Evolutionary conservation across 2,329 filamentous ascomycete species (phyloP).

Genomic region (Epichloe elymi): DNA sequence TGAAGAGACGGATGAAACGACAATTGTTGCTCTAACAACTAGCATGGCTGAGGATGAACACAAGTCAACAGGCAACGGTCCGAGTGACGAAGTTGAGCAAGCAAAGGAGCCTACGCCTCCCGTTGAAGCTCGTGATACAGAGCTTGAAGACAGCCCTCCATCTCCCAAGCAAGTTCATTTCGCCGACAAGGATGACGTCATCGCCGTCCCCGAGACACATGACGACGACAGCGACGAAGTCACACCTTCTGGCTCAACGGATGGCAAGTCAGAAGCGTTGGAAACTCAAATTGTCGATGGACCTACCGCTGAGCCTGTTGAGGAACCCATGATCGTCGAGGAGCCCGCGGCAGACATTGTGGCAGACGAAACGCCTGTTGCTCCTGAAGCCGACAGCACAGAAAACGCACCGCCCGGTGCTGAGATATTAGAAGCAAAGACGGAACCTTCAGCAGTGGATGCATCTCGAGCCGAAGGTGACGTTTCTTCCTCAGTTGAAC

Average conservation of each 20-base stretch:
- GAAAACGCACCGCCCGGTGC: too few species aligned
- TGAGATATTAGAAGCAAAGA: not conserved
- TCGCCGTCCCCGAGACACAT: not conserved
- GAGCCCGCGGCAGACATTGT: not conserved
- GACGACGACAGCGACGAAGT: not conserved
- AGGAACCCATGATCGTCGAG: not conserved
- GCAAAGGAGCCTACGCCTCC: not conserved
- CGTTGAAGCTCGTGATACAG: not conserved
- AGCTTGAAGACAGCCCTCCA: not conserved
- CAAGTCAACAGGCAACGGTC: not conserved
- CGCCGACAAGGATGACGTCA: constrained; percentile 5
- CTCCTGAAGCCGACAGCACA: not conserved
- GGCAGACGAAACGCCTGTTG: not conserved
- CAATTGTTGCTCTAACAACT: not conserved
- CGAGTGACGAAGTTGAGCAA: not conserved
- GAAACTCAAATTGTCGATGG: not conserved
- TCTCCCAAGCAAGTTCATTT: constrained; percentile 6
- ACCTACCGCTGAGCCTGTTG: not conserved
- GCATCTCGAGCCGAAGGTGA: not conserved
- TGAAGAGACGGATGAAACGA: not conserved
- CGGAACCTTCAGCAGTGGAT: not conserved
- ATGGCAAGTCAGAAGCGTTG: not conserved
- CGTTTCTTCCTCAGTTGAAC: not conserved
- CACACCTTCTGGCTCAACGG: not conserved
- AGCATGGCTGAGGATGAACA: not conserved